These are phyloP conservation scores for Rhodotorula babjevae DNA, from an alignment of 768 basidiomycete genomes.

Conservation along the genomic window DNA sequence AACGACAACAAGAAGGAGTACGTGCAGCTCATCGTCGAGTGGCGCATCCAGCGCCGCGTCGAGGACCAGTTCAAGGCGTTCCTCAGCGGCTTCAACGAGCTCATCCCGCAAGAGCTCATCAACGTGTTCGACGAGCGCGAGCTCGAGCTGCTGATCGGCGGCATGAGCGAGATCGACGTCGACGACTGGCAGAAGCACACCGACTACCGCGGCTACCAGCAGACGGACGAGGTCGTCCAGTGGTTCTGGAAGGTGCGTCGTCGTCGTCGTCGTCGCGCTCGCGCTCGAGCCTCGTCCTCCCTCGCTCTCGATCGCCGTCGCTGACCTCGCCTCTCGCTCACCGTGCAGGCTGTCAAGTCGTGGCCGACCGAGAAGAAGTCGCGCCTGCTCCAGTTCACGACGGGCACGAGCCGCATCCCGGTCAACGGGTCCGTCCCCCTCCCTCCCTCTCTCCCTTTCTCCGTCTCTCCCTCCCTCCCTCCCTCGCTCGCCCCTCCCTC, in stretches of 20 bases:
- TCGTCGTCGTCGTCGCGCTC: neutral
- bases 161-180: slow-evolving; percentile 74
- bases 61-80: slow-evolving; percentile 99
- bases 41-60: slow-evolving; percentile 93
- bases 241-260: slow-evolving; percentile 95
- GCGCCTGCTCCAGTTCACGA: slow-evolving; percentile 90
- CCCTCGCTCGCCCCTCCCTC: too few relatives aligned
- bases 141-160: slow-evolving; percentile 91
- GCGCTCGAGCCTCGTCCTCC: neutral
- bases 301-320: neutral
- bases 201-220: slow-evolving; percentile 86
- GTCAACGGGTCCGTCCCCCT: slow-evolving; percentile 63
- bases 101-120: slow-evolving; percentile 94
- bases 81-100: slow-evolving; percentile 99
- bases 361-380: slow-evolving; percentile 99
- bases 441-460: neutral
- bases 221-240: slow-evolving; percentile 84
- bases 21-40: slow-evolving; percentile 88
- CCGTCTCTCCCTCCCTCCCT: too few relatives aligned
- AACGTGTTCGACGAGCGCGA: slow-evolving; percentile 99
- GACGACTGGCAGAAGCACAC: slow-evolving; percentile 77
- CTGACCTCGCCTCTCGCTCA: too few relatives aligned
- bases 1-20: slow-evolving; percentile 99
- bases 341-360: slow-evolving; percentile 60
- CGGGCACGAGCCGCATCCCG: slow-evolving; percentile 63